Conservation (phyloP, 345 rosid species). For the Camelina laxa region DNA sequence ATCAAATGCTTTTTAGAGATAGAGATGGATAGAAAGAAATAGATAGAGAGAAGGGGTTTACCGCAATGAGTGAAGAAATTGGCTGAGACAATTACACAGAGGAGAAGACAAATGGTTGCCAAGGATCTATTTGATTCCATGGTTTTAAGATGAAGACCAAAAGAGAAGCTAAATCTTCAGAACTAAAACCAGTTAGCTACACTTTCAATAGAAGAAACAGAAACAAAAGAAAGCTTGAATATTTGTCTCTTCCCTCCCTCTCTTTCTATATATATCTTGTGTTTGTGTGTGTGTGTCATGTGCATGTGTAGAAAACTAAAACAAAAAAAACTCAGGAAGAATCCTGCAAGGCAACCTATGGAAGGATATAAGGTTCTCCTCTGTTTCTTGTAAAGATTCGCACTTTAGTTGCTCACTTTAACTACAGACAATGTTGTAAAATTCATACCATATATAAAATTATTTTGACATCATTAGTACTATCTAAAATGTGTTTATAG, state of each 20-base stretch:
- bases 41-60: conserved; percentile 34
- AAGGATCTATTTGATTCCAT: conserved; percentile 48
- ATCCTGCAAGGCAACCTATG: conserved; percentile 41
- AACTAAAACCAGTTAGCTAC: conserved; percentile 24
- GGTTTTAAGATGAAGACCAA: conserved; percentile 15
- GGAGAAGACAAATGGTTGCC: conserved; percentile 44
- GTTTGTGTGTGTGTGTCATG: not conserved
- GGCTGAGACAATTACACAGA: conserved; percentile 49
- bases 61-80: conserved; percentile 50
- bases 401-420: conserved; percentile 52
- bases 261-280: not conserved
- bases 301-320: conserved; percentile 33
- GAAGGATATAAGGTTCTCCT: conserved; percentile 41
- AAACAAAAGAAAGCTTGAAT: conserved; percentile 21
- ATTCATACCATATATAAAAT: not conserved
- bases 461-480: not conserved
- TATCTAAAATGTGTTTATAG: not conserved
- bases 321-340: conserved; percentile 14
- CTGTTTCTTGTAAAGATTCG: conserved; percentile 53
- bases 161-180: conserved; percentile 11
- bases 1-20: conserved; percentile 7
- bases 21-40: not conserved
- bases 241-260: conserved; percentile 5
- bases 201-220: conserved; percentile 16
- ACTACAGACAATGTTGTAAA: conserved; percentile 43